phyloP scores from a whole-genome alignment of 257 asterid genomes.

The Paulownia fortunei region DNA sequence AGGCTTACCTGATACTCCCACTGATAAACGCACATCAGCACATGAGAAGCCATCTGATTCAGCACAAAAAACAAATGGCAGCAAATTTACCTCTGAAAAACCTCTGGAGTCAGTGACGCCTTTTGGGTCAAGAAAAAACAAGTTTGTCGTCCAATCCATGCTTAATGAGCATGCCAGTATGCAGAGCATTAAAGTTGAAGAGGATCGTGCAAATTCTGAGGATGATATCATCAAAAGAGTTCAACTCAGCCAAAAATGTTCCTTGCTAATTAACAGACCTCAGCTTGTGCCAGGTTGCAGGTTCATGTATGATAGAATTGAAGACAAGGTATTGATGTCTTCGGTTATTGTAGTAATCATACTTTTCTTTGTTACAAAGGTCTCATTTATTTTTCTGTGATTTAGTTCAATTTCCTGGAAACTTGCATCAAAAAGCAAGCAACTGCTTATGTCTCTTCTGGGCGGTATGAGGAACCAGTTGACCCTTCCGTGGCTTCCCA shows the following conservation, averaged over 20 bases:
- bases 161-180: constrained; percentile 60
- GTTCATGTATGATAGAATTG: constrained; percentile 93
- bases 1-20: constrained; percentile 59
- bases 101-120: constrained; percentile 78
- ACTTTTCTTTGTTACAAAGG: constrained; percentile 23
- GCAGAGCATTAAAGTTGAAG: constrained; percentile 53
- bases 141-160: constrained; percentile 76
- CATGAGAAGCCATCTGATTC: constrained; percentile 54
- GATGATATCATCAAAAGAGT: constrained; percentile 85
- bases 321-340: constrained; percentile 75
- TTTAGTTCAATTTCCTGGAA: constrained; percentile 86
- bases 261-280: constrained; percentile 55
- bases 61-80: constrained; percentile 55
- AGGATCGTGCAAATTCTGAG: constrained; percentile 51
- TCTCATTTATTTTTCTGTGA: constrained; percentile 36
- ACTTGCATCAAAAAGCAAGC: constrained; percentile 60
- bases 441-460: constrained; percentile 61
- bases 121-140: constrained; percentile 83
- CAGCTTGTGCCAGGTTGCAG: constrained; percentile 84
- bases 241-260: constrained; percentile 68
- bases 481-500: constrained; percentile 96
- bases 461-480: constrained; percentile 72
- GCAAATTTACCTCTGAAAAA: constrained; percentile 58
- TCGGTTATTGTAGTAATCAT: background rate
- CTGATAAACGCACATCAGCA: constrained; percentile 39